Evolutionary conservation across 352 stramenopile species (phyloP), one percentile per base, ranked within the genome.

Genomic region (Lagenidium giganteum): DNA sequence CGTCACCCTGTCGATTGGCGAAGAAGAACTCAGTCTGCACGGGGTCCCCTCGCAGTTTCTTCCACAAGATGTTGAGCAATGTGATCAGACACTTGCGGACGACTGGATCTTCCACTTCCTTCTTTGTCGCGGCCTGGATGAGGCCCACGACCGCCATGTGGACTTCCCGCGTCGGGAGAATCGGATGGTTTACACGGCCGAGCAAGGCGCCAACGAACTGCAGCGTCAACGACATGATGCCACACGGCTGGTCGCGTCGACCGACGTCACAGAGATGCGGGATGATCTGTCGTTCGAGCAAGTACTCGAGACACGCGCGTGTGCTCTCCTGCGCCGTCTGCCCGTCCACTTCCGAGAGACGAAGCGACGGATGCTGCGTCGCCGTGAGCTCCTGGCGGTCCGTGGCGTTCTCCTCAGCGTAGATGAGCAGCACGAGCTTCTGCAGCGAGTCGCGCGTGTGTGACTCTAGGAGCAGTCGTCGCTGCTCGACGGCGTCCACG

Each of bases 21-120:
- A 94, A 92, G 51, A 94, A 94, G 48, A 94, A 89, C 42, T 94
- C 82, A 14, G 77, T 92, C 63, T 94, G 82, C 27, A 92, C 80
- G 4, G 79, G 82, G 33, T 94, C 78, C 27, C 67, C 66, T 14
- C 76, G 77, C 46, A 94, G 58, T 33, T 94, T 94, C 53, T 91
- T 89, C 82, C 82, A 94, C 11, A 94, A 39, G 7, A 82, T 67
- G 44, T 94, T 87, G 16, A 94, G 70, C 41, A 91, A 51, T 22
- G 51, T 85, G 53, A 94, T 75, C 20, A 94, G 62, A 35, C 81
- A 88, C 53, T 94, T 92, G 42, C 79, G 76, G 14, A 89, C 78
- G n/a, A 87, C 64, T 1, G 75, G 67, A 51, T 94, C 82, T 30
- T 91, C 76, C 27, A 94, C 75, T 41, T 92, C 79, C 35, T 80